Conservation (phyloP, 2,329 filamentous ascomycete species). For the Colletotrichum ledebouriae region DNA sequence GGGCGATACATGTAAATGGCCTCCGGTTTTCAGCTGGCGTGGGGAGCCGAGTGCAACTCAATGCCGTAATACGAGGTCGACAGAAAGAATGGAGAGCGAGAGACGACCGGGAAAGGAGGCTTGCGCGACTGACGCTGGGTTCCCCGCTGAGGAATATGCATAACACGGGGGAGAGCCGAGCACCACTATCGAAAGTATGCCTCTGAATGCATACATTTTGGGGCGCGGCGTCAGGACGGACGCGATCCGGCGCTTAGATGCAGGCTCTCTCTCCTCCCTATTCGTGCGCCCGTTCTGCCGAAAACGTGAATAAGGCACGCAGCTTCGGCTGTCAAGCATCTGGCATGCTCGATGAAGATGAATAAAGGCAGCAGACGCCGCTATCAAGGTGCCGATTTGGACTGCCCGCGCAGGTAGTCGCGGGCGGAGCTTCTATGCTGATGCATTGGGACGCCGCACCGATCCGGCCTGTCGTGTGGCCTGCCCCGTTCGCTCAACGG, state of each 20-base stretch:
- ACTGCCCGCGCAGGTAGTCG: neutral
- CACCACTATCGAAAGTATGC: slow-evolving; percentile 25
- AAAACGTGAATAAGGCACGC: neutral
- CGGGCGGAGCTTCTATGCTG: slow-evolving; percentile 1
- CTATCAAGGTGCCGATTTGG: neutral
- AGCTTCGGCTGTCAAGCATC: slow-evolving; percentile 10
- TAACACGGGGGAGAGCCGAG: slow-evolving; percentile 16
- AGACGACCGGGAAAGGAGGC: neutral
- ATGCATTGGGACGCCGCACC: slow-evolving; percentile 8
- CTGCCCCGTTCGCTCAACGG: slow-evolving; percentile 4
- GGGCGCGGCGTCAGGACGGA: slow-evolving; percentile 20
- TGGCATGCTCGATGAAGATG: neutral
- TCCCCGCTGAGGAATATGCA: slow-evolving; percentile 2
- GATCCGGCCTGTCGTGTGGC: slow-evolving; percentile 13
- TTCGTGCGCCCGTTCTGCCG: slow-evolving; percentile 1
- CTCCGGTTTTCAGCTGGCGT: neutral
- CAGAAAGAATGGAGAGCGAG: neutral
- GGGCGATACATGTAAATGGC: neutral
- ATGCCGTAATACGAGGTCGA: slow-evolving; percentile 25
- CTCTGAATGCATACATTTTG: neutral
- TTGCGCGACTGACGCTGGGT: slow-evolving; percentile 17
- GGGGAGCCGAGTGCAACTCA: neutral
- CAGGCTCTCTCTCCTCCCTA: neutral
- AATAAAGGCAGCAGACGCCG: neutral
- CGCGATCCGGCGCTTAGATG: slow-evolving; percentile 24